These are phyloP conservation scores for Clavulina sp. DNA, from an alignment of 768 basidiomycete species.

Conservation along the genomic window DNA sequence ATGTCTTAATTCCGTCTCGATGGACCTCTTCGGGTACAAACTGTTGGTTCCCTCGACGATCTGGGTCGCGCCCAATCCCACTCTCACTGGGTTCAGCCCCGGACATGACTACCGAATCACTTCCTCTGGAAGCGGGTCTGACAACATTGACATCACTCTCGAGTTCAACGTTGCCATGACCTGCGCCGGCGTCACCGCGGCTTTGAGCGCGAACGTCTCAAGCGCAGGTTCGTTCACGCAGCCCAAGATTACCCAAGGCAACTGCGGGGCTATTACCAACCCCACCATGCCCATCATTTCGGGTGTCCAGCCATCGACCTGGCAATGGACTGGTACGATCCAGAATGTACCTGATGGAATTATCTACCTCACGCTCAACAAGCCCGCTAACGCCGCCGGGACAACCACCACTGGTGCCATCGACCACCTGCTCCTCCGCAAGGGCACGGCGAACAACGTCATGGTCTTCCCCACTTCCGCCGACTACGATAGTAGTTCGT, in stretches of 20 bases:
- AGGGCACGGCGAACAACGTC: slow-evolving; percentile 54
- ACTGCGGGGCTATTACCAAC: slow-evolving; percentile 33
- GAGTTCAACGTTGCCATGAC: slow-evolving; percentile 70
- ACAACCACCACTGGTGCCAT: slow-evolving; percentile 38
- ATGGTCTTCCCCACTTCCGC: slow-evolving; percentile 65
- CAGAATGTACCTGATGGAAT: slow-evolving; percentile 67
- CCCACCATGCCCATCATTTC: slow-evolving; percentile 33
- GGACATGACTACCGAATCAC: slow-evolving; percentile 71
- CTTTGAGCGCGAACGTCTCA: slow-evolving; percentile 49
- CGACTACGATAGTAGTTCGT: slow-evolving; percentile 45
- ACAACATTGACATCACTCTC: slow-evolving; percentile 43
- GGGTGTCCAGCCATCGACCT: slow-evolving; percentile 40
- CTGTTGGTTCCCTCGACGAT: slow-evolving; percentile 47
- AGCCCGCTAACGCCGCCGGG: slow-evolving; percentile 27
- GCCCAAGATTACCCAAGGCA: slow-evolving; percentile 33
- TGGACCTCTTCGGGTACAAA: slow-evolving; percentile 69
- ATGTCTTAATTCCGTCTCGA: slow-evolving; percentile 45
- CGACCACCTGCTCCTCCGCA: slow-evolving; percentile 68
- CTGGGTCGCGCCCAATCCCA: slow-evolving; percentile 57
- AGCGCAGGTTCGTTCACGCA: slow-evolving; percentile 41
- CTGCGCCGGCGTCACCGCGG: slow-evolving; percentile 46
- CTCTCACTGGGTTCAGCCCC: slow-evolving; percentile 61
- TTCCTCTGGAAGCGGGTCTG: slow-evolving; percentile 30
- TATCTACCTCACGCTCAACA: slow-evolving; percentile 48
- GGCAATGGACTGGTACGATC: slow-evolving; percentile 61